These are phyloP conservation scores for Ustulina deusta DNA, from an alignment of 2,329 filamentous ascomycete species.

Conservation along the genomic window DNA sequence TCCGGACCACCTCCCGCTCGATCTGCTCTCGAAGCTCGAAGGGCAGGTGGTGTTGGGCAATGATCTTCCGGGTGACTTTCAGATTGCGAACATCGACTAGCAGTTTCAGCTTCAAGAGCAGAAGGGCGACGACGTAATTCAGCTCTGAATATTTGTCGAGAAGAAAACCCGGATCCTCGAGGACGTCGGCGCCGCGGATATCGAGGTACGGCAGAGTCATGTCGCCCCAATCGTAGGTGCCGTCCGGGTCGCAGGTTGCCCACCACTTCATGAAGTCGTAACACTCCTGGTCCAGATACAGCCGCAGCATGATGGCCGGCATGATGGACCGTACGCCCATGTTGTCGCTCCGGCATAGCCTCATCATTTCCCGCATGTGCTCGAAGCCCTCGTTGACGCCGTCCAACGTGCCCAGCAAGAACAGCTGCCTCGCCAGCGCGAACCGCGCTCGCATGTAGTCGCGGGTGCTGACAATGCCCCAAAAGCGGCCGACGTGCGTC, in stretches of 20 bases:
- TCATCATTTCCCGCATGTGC: conserved; percentile 58
- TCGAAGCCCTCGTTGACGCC: conserved; percentile 55
- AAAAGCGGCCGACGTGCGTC: conserved; percentile 57
- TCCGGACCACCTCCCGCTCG: conserved; percentile 42
- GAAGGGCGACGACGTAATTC: conserved; percentile 31
- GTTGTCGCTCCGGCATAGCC: conserved; percentile 59
- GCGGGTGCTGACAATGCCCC: conserved; percentile 56
- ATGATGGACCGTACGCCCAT: conserved; percentile 57
- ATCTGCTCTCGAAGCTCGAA: conserved; percentile 40
- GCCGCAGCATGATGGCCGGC: conserved; percentile 58
- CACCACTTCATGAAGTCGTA: conserved; percentile 59
- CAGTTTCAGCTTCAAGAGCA: conserved; percentile 48
- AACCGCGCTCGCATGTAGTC: conserved; percentile 58
- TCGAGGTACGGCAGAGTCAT: conserved; percentile 45
- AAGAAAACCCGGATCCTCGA: conserved; percentile 39
- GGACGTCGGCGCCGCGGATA: conserved; percentile 40
- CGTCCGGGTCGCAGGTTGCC: conserved; percentile 39
- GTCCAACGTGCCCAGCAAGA: conserved; percentile 49
- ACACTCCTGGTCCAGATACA: conserved; percentile 63
- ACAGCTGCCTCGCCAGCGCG: conserved; percentile 51
- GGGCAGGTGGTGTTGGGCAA: conserved; percentile 38
- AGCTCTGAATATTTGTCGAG: conserved; percentile 24
- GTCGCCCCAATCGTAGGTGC: conserved; percentile 54
- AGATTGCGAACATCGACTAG: conserved; percentile 47
- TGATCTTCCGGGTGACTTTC: conserved; percentile 40